These are phyloP conservation scores for Leptographium lundbergii DNA, from an alignment of 2,329 filamentous ascomycete species.

Conservation along the genomic window DNA sequence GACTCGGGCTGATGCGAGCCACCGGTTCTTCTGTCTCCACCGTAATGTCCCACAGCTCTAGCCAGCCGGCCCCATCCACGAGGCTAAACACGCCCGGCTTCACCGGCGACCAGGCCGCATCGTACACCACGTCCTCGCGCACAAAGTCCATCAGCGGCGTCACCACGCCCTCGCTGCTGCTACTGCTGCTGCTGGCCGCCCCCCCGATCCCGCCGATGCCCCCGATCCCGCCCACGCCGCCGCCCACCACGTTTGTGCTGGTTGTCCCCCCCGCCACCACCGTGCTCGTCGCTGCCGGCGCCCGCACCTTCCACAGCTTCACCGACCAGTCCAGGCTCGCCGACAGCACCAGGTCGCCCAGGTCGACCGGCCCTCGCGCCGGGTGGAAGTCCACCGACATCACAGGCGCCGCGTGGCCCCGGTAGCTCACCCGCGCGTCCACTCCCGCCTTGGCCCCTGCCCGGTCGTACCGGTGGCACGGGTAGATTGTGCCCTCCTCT, in stretches of 20 bases:
- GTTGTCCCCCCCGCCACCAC: constrained; percentile 28
- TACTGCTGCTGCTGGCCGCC: constrained; percentile 5
- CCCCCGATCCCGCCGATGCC: constrained; percentile 5
- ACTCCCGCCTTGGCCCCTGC: constrained; percentile 94
- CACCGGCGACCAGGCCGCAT: constrained; percentile 87
- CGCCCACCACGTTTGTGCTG: background rate
- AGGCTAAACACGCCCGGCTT: constrained; percentile 90
- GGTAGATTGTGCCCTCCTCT: constrained; percentile 92
- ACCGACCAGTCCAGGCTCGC: constrained; percentile 93
- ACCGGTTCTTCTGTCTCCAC: constrained; percentile 87
- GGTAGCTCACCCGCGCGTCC: constrained; percentile 77
- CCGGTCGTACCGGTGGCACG: constrained; percentile 93
- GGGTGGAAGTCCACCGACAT: constrained; percentile 97
- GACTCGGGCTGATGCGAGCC: constrained; percentile 61
- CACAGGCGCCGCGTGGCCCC: constrained; percentile 82
- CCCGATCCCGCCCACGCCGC: background rate
- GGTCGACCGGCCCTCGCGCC: constrained; percentile 78
- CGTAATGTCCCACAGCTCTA: constrained; percentile 93
- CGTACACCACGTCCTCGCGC: constrained; percentile 93
- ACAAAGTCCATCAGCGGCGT: constrained; percentile 77
- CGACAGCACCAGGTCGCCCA: constrained; percentile 87
- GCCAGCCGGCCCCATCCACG: constrained; percentile 81
- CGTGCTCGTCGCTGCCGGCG: constrained; percentile 55
- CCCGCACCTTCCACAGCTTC: constrained; percentile 89
- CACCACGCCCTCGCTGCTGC: constrained; percentile 37